phyloP scores from a whole-genome alignment of 441 rosid genomes.

The Pelargonium citronellum region DNA sequence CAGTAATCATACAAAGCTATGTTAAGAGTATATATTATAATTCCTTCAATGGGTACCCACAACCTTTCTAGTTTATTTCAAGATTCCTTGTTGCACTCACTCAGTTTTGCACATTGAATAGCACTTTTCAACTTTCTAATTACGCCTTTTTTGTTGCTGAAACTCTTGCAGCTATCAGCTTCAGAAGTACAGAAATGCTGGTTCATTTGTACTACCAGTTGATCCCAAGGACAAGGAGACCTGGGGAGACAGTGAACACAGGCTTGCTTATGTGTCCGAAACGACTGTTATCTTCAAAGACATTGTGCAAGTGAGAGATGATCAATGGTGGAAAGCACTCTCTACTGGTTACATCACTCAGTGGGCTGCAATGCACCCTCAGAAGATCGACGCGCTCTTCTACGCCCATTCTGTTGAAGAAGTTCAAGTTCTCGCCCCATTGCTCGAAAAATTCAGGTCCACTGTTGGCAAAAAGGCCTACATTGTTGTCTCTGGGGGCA shows the following conservation, averaged over 20 bases:
- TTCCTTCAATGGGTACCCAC: too few species aligned
- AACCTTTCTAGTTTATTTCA: background rate
- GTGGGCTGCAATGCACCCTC: slow-evolving; percentile 98
- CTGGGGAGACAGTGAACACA: slow-evolving; percentile 97
- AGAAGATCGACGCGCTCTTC: slow-evolving; percentile 80
- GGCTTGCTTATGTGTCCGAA: slow-evolving; percentile 89
- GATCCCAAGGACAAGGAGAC: slow-evolving; percentile 80
- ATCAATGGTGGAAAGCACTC: slow-evolving; percentile 96
- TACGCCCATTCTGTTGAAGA: slow-evolving; percentile 81
- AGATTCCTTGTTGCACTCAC: background rate
- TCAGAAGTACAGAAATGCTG: slow-evolving; percentile 84
- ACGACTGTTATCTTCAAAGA: slow-evolving; percentile 95
- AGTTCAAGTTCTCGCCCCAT: slow-evolving; percentile 61
- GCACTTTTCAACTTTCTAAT: background rate
- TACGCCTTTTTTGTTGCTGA: background rate
- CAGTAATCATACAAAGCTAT: too few species aligned
- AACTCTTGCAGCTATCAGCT: slow-evolving; percentile 69
- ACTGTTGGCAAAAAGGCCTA: slow-evolving; percentile 88
- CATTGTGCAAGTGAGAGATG: slow-evolving; percentile 80
- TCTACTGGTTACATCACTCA: slow-evolving; percentile 85
- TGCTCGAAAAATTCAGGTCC: slow-evolving; percentile 75
- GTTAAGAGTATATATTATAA: too few species aligned
- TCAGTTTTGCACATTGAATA: background rate
- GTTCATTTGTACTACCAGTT: slow-evolving; percentile 85
- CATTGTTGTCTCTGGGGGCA: slow-evolving; percentile 76